Evolutionary conservation across 1,284 basidiomycete species (phyloP).

Genomic region (Rhizopogon parksii): DNA sequence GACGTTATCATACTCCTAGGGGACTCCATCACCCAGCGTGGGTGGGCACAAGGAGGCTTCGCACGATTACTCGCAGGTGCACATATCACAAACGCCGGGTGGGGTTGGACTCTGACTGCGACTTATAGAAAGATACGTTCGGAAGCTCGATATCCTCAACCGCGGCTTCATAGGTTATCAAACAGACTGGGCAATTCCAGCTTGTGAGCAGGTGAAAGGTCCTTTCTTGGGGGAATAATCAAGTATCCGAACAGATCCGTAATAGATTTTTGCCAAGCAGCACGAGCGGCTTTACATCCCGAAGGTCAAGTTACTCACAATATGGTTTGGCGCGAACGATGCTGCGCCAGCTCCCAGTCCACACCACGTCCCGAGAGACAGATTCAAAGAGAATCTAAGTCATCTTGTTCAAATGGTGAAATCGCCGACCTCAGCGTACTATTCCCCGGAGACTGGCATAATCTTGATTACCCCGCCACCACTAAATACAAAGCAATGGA

Average conservation of each 20-base stretch:
- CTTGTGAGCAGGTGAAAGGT: constrained; percentile 61
- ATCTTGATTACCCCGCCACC: constrained; percentile 83
- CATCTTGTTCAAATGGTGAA: constrained; percentile 58
- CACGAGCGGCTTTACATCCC: constrained; percentile 42
- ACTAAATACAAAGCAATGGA: constrained; percentile 57
- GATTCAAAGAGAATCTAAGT: constrained; percentile 62
- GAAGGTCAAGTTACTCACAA: constrained; percentile 64
- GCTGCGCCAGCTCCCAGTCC: constrained; percentile 52
- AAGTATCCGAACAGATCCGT: background rate
- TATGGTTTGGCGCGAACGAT: constrained; percentile 92
- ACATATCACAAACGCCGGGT: constrained; percentile 18
- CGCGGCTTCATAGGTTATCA: constrained; percentile 79
- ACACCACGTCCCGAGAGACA: constrained; percentile 67
- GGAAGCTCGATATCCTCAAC: constrained; percentile 79
- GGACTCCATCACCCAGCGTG: constrained; percentile 68
- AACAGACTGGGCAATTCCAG: constrained; percentile 74
- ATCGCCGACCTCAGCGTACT: constrained; percentile 53
- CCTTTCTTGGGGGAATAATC: background rate
- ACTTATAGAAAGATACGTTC: constrained; percentile 58
- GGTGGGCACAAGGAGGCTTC: constrained; percentile 54
- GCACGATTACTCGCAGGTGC: constrained; percentile 57
- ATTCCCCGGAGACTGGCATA: constrained; percentile 71
- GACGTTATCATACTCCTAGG: constrained; percentile 70
- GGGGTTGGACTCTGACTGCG: constrained; percentile 1
- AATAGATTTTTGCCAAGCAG: constrained; percentile 50